Percentiles rank a stretch among this genome's conserved stretches.
phyloP scores from a whole-genome alignment of 805 yeast species.

The Priceomyces melissophilus region DNA sequence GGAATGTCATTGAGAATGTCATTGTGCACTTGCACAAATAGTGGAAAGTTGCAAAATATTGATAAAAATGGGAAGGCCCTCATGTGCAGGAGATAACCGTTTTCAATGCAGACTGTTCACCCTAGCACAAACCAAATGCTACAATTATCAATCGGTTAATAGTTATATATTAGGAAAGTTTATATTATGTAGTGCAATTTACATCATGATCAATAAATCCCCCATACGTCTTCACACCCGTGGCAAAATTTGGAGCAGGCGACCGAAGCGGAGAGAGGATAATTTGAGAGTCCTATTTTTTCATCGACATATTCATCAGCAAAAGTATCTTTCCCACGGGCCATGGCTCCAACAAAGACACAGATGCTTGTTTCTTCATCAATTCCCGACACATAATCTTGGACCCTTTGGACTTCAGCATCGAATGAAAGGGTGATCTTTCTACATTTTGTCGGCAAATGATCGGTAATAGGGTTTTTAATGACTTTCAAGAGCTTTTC shows the following conservation, averaged over 20 bases:
- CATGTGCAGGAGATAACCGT: too few species aligned
- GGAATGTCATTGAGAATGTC: too few species aligned
- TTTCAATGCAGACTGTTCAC: too few species aligned
- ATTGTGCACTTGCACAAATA: too few species aligned
- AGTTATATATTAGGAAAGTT: too few species aligned
- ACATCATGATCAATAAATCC: conserved; percentile 44
- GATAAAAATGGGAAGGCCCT: too few species aligned
- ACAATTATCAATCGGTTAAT: too few species aligned
- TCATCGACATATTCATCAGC: conserved; percentile 98
- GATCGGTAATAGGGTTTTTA: conserved; percentile 96
- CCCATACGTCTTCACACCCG: conserved; percentile 99
- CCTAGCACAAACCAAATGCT: too few species aligned
- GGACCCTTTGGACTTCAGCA: conserved; percentile 82
- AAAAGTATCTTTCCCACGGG: conserved; percentile 94
- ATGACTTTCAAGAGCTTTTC: conserved; percentile 91
- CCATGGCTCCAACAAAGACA: conserved; percentile 99
- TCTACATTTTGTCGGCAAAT: conserved; percentile 92
- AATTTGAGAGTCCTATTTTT: conserved; percentile 91
- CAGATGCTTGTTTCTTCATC: conserved; percentile 91
- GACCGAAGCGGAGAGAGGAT: conserved; percentile 94
- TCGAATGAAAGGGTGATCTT: conserved; percentile 91
- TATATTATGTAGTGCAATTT: too few species aligned
- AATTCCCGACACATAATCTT: conserved; percentile 77
- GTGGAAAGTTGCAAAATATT: too few species aligned
- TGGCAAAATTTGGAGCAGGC: conserved; percentile 98